These are phyloP conservation scores for Dictyostelium discoideum DNA, from an alignment of 78 protist genomes.

Conservation along the genomic window dicty_2.7 NC_007090.3:1989001-1989500, in stretches of 20 bases:
- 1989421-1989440: no score
- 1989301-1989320: constrained; percentile 4
- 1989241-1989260: neutral
- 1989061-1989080: neutral
- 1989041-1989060: neutral
- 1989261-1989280: constrained; percentile 8
- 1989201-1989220: neutral
- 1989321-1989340: constrained; percentile 26
- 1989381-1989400: neutral
- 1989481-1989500: neutral
- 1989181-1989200: constrained; percentile 37
- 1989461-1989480: no score
- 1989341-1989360: neutral
- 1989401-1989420: neutral
- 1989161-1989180: constrained; percentile 36
- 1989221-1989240: neutral
- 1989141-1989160: neutral
- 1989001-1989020: neutral
- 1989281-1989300: constrained; percentile 15
- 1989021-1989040: neutral
- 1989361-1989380: constrained; percentile 33
- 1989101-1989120: neutral
- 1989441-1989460: no score
- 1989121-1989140: neutral
- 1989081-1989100: neutral